phyloP scores from a whole-genome alignment of 2,329 filamentous ascomycete genomes.

The Neopestalotiopsis sp. region DNA sequence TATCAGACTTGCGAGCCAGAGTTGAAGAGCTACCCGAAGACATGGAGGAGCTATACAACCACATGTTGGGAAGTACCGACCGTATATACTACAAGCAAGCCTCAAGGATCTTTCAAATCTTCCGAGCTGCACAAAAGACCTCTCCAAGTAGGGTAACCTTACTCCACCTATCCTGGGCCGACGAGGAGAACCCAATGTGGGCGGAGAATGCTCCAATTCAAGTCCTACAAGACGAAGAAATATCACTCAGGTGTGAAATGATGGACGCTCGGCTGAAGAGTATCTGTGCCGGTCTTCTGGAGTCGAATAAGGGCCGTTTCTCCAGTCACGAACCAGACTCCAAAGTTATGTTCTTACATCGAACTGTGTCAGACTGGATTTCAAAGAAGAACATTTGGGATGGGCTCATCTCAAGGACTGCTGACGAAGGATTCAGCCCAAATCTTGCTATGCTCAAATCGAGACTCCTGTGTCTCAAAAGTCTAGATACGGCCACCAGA shows the following conservation, averaged over 20 bases:
- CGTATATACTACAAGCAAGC: background rate
- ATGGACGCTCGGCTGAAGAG: conserved; percentile 6
- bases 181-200: background rate
- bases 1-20: conserved; percentile 7
- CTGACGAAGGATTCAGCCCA: background rate
- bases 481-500: background rate
- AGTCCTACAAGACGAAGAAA: background rate
- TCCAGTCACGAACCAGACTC: background rate
- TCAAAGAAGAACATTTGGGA: background rate
- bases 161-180: conserved; percentile 4
- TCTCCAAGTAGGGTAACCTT: background rate
- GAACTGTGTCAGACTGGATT: background rate
- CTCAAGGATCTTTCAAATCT: background rate
- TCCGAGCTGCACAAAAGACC: background rate
- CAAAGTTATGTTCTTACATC: background rate
- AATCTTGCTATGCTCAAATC: conserved; percentile 8
- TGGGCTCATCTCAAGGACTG: background rate
- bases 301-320: background rate
- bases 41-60: conserved; percentile 1
- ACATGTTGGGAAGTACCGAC: background rate
- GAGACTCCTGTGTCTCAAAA: background rate
- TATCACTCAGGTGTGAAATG: background rate
- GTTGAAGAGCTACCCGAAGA: background rate
- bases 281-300: conserved; percentile 4
- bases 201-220: background rate